Percentiles rank a stretch among this genome's conserved stretches.
Conservation (phyloP, 306 rosid species). For the Rosa lucieae region DNA sequence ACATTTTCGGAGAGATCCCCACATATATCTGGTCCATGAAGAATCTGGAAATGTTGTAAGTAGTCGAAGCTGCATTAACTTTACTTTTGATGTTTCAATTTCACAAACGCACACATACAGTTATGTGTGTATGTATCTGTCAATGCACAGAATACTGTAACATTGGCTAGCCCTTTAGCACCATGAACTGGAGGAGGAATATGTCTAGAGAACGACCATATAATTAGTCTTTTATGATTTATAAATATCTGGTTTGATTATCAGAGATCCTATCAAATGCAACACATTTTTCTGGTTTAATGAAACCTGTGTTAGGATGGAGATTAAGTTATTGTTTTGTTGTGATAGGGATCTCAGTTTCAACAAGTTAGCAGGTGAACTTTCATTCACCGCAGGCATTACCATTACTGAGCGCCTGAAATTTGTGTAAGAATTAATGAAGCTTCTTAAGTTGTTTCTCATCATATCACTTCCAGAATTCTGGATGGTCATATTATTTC, state of each 20-base stretch:
- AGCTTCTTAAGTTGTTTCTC: background rate
- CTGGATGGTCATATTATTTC: no score
- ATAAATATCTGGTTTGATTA: background rate
- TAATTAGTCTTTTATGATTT: background rate
- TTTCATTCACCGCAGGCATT: background rate
- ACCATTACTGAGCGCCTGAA: constrained; percentile 3
- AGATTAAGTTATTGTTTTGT: background rate
- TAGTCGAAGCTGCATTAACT: constrained; percentile 1
- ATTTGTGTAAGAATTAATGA: constrained; percentile 10
- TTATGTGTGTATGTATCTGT: background rate
- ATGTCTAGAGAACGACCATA: background rate
- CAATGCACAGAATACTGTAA: background rate
- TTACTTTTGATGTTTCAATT: constrained; percentile 2
- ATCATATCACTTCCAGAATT: background rate
- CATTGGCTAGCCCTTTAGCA: background rate
- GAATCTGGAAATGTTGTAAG: constrained; percentile 57
- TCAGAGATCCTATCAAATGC: background rate
- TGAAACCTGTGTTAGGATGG: background rate
- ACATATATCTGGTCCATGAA: constrained; percentile 51
- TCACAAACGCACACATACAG: background rate
- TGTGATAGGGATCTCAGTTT: constrained; percentile 30
- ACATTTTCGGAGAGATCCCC: constrained; percentile 68
- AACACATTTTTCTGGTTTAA: background rate
- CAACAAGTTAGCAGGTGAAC: constrained; percentile 28
- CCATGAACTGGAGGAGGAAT: background rate